Conservation (phyloP, 371 early-diverging fungal species). For the Mucor irregularis region DNA sequence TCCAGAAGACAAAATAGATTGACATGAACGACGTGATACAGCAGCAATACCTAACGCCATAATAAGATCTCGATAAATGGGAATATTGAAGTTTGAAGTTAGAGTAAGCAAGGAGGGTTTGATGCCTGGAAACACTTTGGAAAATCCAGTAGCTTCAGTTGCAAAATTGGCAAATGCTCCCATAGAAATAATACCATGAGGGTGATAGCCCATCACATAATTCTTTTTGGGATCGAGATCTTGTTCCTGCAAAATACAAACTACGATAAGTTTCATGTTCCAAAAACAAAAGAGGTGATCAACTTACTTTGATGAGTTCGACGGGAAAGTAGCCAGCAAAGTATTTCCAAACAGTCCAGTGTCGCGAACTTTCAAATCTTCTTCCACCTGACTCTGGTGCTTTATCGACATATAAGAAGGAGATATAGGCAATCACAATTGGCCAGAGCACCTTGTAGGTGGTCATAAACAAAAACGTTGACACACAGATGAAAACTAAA, state of each 20-base stretch:
- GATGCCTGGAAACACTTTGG: conserved; percentile 69
- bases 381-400: conserved; percentile 75
- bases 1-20: conserved; percentile 69
- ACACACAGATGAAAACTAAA: conserved; percentile 41
- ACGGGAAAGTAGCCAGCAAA: conserved; percentile 83
- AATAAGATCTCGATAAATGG: conserved; percentile 76
- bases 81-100: conserved; percentile 63
- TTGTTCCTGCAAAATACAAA: conserved; percentile 65
- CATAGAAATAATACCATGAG: conserved; percentile 84
- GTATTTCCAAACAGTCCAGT: conserved; percentile 63
- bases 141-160: conserved; percentile 70
- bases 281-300: no score
- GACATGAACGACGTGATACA: conserved; percentile 75
- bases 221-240: conserved; percentile 76
- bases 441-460: conserved; percentile 62
- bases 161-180: conserved; percentile 85
- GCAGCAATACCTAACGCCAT: conserved; percentile 74
- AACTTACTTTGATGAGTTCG: conserved; percentile 69
- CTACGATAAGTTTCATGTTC: no score
- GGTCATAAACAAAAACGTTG: conserved; percentile 46
- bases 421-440: conserved; percentile 63
- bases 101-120: conserved; percentile 63
- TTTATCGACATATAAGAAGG: conserved; percentile 59
- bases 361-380: conserved; percentile 59
- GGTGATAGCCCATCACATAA: conserved; percentile 81